Base-by-base conservation (phyloP, 768 basidiomycete species). In the Hirschioporus abietinus region DNA sequence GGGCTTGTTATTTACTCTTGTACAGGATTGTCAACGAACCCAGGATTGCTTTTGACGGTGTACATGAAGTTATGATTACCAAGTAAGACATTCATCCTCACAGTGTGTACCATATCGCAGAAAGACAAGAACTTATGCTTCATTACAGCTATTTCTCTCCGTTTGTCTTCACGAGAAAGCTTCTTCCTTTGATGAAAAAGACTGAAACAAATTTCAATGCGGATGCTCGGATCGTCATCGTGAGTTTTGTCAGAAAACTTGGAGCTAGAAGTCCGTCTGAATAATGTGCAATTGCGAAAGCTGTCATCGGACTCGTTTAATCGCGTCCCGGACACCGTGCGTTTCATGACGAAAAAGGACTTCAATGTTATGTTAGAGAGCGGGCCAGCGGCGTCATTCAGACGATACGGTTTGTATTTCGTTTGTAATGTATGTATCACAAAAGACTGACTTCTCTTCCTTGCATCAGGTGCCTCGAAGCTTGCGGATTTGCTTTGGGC, bases 191-290 rank as follows among this genome's bases (percentile, higher is more conserved):
- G 2, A 66, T 78, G n/a, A 70, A 71, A 57, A 64, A 67, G 36
- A 77, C 77, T 0, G 74, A 77, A 1, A 24, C 67, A 10, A 63
- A 70, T n/a, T 71, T 73, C 4, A 67, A 65, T 23, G 68, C 75
- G 3, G 77, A 78, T 36, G 76, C 78, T 20, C 74, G 78, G 8
- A 70, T 79, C 25, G 72, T 78, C 7, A 68, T 65, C 17, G 77
- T 77, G 35, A 30, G 73, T 67, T 10, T 15, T 1, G n/a, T n/a
- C n/a, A 36, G 35, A 15, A 36, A 36, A 36, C 15, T 36, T 36
- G 35, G 7, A 15, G n/a, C n/a, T n/a, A n/a, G n/a, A n/a, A n/a
- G n/a, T n/a, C 15, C 35, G 35, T 15, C 7, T 36, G 7, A 15
- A 36, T 7, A 36, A 60, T 7, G 59, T 20, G 59, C 7, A 23